Evolutionary conservation across 257 asterid genomes (phyloP).

Genomic region (Agastache rugosa): DNA sequence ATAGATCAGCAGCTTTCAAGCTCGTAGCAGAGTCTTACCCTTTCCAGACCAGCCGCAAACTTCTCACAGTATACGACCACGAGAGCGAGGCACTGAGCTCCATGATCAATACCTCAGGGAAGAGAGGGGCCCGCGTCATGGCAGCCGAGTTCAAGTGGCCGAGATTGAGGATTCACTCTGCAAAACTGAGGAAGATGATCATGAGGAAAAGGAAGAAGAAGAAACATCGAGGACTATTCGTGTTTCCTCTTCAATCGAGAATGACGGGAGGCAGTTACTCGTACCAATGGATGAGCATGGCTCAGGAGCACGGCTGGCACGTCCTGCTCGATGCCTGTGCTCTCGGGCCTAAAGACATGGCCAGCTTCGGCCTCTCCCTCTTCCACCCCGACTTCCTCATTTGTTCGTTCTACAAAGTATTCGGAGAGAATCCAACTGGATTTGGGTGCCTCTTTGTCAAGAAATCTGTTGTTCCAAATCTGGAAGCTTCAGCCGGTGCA

Average conservation of each 20-base stretch:
- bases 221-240: slow-evolving; percentile 68
- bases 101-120: slow-evolving; percentile 62
- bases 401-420: slow-evolving; percentile 87
- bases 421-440: slow-evolving; percentile 89
- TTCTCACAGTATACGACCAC: slow-evolving; percentile 81
- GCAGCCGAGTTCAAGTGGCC: slow-evolving; percentile 97
- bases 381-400: slow-evolving; percentile 81
- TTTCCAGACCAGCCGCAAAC: slow-evolving; percentile 57
- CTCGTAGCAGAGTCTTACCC: slow-evolving; percentile 89
- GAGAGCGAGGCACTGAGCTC: slow-evolving; percentile 78
- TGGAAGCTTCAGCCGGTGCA: slow-evolving; percentile 57
- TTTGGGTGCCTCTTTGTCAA: slow-evolving; percentile 90
- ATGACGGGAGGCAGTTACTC: slow-evolving; percentile 81
- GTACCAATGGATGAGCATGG: slow-evolving; percentile 89
- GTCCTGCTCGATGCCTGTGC: slow-evolving; percentile 89
- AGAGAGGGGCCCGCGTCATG: slow-evolving; percentile 66
- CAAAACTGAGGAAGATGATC: slow-evolving; percentile 59
- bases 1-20: slow-evolving; percentile 81
- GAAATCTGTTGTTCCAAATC: slow-evolving; percentile 58
- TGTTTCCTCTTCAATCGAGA: slow-evolving; percentile 91
- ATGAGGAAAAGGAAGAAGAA: slow-evolving; percentile 44
- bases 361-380: slow-evolving; percentile 82
- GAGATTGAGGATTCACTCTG: slow-evolving; percentile 64
- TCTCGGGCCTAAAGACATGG: slow-evolving; percentile 89
- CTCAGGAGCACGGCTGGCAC: slow-evolving; percentile 93